Base-by-base conservation (phyloP, 108 stramenopile species). In the Nitzschia sp. region DNA sequence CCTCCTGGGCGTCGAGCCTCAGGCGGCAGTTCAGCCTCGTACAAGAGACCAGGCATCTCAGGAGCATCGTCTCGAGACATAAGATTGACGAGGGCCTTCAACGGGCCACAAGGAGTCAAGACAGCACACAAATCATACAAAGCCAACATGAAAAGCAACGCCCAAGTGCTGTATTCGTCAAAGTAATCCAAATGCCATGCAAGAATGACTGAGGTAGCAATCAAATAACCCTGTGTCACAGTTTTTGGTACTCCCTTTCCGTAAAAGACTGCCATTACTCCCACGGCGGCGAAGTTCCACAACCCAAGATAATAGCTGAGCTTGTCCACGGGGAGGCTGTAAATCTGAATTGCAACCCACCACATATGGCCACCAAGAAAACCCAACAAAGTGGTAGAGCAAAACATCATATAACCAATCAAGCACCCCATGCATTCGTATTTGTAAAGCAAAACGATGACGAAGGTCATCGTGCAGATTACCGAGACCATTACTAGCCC, bases 121-220 rank as follows among this genome's bases (percentile, higher is more conserved):
- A 98, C 96, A 19, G 96, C 97, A 75, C 96, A 96, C 54, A 96
- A 78, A 78, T 98, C 98, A 68, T 99, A 99, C 25, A 99, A 71
- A 0, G 96, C 98, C 63, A 99, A 76, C 76, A 97, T 93, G 25
- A 97, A 82, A 19, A 99, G 71, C 13, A 99, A 80, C 4, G 92
- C 86, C 98, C 98, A 99, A 6, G 94, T 84, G 0, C 94, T 97
- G 68, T 89, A 96, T 41, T 91, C 93, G 58, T 97, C 96, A 66
- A 99, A 95, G 45, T 87, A 90, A 8, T 74, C 75, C 56, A 99
- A 71, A 47, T 97, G 95, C 96, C 97, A 99, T 3, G 96, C 94
- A 60, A 99, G 82, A 71, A 99, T 96, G 29, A 96, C 91, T 6
- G 94, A 92, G 3, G 96, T 95, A 1, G 73, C 72, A 36, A 99